Base-by-base conservation (phyloP, 139 green algal genomes). In the Eudorina sp. region DNA sequence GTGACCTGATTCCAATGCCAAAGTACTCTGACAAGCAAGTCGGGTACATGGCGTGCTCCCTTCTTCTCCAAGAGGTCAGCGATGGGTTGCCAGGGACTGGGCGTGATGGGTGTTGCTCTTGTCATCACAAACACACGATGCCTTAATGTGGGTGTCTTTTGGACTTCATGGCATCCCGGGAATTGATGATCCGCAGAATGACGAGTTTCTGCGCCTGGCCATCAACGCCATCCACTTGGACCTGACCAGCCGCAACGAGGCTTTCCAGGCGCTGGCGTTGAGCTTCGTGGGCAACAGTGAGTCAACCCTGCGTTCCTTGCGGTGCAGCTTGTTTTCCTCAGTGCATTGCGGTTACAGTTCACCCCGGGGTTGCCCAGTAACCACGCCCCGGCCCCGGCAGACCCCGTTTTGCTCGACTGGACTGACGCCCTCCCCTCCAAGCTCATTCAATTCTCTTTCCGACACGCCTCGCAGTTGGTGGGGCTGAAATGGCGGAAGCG, bases 1-100 rank as follows among this genome's bases (percentile, higher is more conserved):
- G 96, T 45, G 96, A 98, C 85, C 95, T 99, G 18, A 99, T 99
- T 53, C 96, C 96, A 27, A 92, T 95, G 4, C 83, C 89, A 7
- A 99, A 98, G 93, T 99, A 99, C 91, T 95, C 96, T n/a, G 98
- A 99, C 82, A 99, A 99, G 72, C 98, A 99, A 90, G 98, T 99
- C 21, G 97, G 97, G 3, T 99, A 99, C 92, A 96, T 98, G 89
- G 96, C 95, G 6, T 98, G 96, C 68, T 95, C 94, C 0, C 91
- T 99, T 0, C 94, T 99, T 23, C 86, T 99, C 29, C 97, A 96
- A 66, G 97, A 99, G 95, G 95, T 98, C 43, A 81, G 73, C 11
- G 45, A n/a, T 58, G 4, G 18, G 18, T 14, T 68, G 58, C 58
- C 58, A 58, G 13, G 13, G 13, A 58, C 51, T 58, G 51, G 51